Base-by-base conservation (phyloP, 805 yeast species). In the Candida xiaguanensis region DNA sequence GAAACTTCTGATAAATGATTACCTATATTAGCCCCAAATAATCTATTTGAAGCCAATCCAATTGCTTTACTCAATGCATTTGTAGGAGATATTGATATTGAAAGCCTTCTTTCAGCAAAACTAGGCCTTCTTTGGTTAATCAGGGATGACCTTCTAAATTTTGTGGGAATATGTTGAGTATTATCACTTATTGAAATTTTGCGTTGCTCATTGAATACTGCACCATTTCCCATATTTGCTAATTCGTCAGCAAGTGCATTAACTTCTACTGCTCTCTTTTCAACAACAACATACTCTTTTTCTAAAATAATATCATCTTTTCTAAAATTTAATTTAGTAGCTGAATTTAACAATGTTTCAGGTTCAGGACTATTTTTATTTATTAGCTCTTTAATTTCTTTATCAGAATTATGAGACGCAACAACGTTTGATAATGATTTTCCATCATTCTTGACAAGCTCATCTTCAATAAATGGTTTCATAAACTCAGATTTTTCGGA, bases 241-340 rank as follows among this genome's bases (percentile, higher is more conserved):
- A 91, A 65, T 57, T 90, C 96, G 59, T 91, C 98, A 2, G 99
- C 99, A 41, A 93, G 70, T 2, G 95, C 91, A 65, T 91, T 91
- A 7, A 91, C 95, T 56, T 93, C 98, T 3, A 91, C 97, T 0
- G 93, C 87, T 36, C 95, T 76, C 58, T 91, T 93, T 58, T 91
- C 98, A 20, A 91, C 90, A 28, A 91, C 95, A 24, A 91, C 98
- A 51, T 91, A 91, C 53, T 89, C 97, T 48, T 78, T 81, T 50
- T 88, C 96, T 41, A 80, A 64, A 18, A 74, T 70, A 16, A 74
- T 53, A 38, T 80, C 85, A 16, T 71, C 61, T 44, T 60, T 50
- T 27, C 30, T 39, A 20, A 25, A 12, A 11, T 20, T 37, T 3
- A 37, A 9, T 31, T 47, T 40, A 29, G 46, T 45, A 24, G 40